Base-by-base conservation (phyloP, 1,284 basidiomycete species). In the Taiwanofungus camphoratus region DNA sequence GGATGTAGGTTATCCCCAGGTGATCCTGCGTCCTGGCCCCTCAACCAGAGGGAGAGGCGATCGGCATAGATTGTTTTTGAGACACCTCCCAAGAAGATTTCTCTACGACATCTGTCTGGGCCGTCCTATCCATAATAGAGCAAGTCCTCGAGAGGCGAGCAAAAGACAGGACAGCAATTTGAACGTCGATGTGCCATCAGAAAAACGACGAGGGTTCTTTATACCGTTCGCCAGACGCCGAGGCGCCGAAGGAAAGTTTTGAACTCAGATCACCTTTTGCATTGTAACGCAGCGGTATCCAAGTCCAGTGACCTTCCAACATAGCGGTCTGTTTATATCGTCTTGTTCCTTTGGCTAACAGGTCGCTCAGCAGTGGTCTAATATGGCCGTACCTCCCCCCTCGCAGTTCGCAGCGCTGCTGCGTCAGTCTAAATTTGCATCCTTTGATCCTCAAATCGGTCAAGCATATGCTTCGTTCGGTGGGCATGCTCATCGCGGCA, bases 41-140 rank as follows among this genome's bases (percentile, higher is more conserved):
- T 89, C 87, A 64, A 89, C 86, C 87, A 76, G 61, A 64, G 86
- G 87, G 85, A 89, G 74, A 69, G 79, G 74, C 85, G 70, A 73
- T 87, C 86, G 78, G 86, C 86, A 77, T 76, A 82, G 84, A 88
- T 76, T 87, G 86, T 89, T 89, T 89, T 88, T 76, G 81, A 82
- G 82, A 70, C 61, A 66, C 60, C 76, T 39, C 45, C 48, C 61
- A 36, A 13, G 48, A 58, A 52, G 60, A 52, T 69, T 54, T 35
- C 41, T 88, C 82, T 88, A 59, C 82, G 82, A 86, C 86, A 76
- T 73, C 82, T 88, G 86, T 89, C 87, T 89, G 86, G 86, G 82
- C 86, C 75, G 65, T 79, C 78, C 72, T 70, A 77, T 74, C 81
- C 67, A 77, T 56, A 45, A 54, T 59, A 37, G 40, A 49, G 55